Conservation (phyloP, 176 grass and related monocot genomes). For the Pontederia crassipes region DNA sequence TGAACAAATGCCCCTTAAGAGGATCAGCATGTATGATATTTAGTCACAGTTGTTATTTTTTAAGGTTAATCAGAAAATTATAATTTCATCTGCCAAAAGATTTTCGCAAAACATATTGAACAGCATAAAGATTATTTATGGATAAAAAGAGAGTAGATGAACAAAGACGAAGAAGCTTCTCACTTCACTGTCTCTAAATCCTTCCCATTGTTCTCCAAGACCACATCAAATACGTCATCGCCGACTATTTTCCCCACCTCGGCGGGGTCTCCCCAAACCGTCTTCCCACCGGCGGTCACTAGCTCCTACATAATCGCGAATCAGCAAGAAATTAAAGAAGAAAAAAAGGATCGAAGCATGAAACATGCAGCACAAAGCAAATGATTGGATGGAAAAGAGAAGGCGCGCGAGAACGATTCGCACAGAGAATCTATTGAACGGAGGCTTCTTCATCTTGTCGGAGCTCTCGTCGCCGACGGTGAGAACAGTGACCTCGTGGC, state of each 20-base stretch:
- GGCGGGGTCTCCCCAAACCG: conserved; percentile 60
- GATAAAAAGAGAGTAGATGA: no score
- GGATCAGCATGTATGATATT: no score
- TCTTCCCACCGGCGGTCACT: conserved; percentile 53
- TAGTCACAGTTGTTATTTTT: no score
- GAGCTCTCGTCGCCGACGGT: conserved; percentile 76
- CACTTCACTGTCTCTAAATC: conserved; percentile 90
- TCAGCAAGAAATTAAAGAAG: background rate
- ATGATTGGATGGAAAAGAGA: background rate
- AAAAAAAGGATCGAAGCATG: background rate
- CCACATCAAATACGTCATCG: conserved; percentile 50
- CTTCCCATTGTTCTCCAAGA: conserved; percentile 93
- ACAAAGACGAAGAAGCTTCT: background rate
- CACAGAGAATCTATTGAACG: conserved; percentile 82
- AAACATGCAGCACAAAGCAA: background rate
- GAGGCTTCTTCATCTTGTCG: conserved; percentile 95
- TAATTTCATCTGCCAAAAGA: no score
- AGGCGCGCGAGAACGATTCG: background rate
- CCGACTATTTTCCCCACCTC: conserved; percentile 39
- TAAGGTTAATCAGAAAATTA: no score
- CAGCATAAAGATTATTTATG: no score
- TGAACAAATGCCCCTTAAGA: no score
- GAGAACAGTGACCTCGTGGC: conserved; percentile 73
- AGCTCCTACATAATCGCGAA: conserved; percentile 37
- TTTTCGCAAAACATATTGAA: no score